Percentiles rank a stretch among this genome's conserved stretches.
Conservation (phyloP, 495 filamentous ascomycete genomes). For the Talaromyces borbonicus region DNA sequence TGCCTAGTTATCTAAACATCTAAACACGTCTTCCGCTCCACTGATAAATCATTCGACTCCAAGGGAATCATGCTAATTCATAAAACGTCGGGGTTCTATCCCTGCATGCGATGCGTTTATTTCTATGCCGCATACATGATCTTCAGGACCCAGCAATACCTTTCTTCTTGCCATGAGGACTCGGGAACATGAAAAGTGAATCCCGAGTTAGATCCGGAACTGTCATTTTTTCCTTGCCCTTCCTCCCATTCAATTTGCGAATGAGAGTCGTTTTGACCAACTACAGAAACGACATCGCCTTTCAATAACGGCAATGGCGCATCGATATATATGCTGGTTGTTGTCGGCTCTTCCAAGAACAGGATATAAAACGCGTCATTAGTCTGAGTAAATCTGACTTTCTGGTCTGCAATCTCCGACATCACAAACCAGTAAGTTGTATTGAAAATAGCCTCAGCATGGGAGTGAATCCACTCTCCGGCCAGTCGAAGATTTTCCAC, state of each 20-base stretch:
- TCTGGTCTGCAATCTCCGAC: constrained; percentile 25
- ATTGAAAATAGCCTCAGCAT: constrained; percentile 44
- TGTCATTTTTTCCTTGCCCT: constrained; percentile 6
- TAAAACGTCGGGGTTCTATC: no score
- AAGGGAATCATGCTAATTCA: no score
- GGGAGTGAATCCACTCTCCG: constrained; percentile 39
- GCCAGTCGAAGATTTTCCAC: constrained; percentile 33
- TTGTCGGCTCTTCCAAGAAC: constrained; percentile 29
- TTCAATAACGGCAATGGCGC: constrained; percentile 34
- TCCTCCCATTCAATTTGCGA: constrained; percentile 26
- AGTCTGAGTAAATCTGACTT: constrained; percentile 42
- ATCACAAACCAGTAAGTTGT: constrained; percentile 49
- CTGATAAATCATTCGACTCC: no score
- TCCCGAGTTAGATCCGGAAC: constrained; percentile 14
- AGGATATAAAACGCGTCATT: constrained; percentile 44
- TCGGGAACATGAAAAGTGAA: constrained; percentile 18
- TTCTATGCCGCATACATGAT: constrained; percentile 23
- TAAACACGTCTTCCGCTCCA: no score
- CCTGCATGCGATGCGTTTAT: no score
- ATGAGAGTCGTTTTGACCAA: constrained; percentile 17
- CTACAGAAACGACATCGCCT: constrained; percentile 35
- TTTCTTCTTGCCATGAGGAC: constrained; percentile 25
- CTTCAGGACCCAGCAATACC: constrained; percentile 43
- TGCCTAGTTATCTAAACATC: no score
- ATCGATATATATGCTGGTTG: constrained; percentile 24